These are phyloP conservation scores for Ceriops decandra DNA, from an alignment of 345 rosid species.

Conservation along the genomic window DNA sequence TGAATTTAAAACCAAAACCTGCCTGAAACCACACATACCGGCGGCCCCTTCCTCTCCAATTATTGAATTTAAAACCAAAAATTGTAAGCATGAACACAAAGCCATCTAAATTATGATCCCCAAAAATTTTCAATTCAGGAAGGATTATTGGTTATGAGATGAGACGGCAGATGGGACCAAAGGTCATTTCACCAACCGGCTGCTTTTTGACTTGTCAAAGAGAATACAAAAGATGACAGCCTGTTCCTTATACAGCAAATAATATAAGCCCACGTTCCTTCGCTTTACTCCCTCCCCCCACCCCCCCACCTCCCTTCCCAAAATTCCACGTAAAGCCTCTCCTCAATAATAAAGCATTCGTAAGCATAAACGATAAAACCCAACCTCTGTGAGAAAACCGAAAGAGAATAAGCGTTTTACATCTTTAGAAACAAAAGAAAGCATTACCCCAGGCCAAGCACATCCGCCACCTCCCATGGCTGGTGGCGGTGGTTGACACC, in stretches of 20 bases:
- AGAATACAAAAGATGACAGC: neutral
- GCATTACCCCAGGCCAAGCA: neutral
- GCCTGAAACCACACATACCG: too few relatives aligned
- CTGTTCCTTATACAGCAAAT: neutral
- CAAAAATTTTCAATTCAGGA: neutral
- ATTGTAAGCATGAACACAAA: too few relatives aligned
- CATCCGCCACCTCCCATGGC: neutral
- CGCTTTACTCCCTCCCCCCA: too few relatives aligned
- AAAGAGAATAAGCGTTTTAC: too few relatives aligned
- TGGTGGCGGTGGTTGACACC: neutral
- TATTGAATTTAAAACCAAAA: too few relatives aligned
- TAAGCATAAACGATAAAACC: neutral
- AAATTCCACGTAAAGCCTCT: neutral
- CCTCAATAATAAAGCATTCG: neutral
- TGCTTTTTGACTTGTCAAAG: neutral
- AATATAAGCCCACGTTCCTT: neutral
- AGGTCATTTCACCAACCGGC: neutral
- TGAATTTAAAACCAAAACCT: too few relatives aligned
- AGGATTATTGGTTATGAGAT: constrained; percentile 5
- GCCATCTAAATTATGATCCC: neutral
- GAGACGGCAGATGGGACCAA: constrained; percentile 4
- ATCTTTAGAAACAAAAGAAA: neutral
- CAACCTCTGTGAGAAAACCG: neutral
- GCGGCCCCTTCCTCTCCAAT: too few relatives aligned
- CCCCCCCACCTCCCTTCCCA: neutral